Conservation (phyloP, 768 basidiomycete species). For the Tylopilus felleus region DNA sequence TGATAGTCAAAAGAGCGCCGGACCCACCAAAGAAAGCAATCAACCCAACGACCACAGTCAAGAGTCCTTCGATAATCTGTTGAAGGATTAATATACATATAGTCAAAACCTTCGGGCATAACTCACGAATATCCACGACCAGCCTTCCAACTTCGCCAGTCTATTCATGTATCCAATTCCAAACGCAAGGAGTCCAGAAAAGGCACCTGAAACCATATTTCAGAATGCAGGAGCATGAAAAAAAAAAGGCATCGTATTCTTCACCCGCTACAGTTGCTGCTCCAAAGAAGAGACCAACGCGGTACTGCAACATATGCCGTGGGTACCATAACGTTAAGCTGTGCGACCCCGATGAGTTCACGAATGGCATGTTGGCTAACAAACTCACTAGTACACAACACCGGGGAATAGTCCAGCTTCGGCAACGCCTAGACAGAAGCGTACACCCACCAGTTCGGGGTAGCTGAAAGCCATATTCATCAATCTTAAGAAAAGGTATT, state of each 20-base stretch:
- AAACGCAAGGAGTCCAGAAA: slow-evolving; percentile 58
- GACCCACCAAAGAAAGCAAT: slow-evolving; percentile 48
- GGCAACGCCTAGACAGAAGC: slow-evolving; percentile 58
- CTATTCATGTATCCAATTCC: slow-evolving; percentile 53
- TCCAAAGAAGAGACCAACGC: slow-evolving; percentile 62
- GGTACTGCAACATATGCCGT: slow-evolving; percentile 54
- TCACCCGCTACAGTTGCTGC: slow-evolving; percentile 58
- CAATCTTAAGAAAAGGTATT: not conserved
- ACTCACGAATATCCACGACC: slow-evolving; percentile 69
- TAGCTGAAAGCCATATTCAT: slow-evolving; percentile 39
- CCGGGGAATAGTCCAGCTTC: slow-evolving; percentile 75
- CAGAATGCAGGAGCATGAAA: not conserved
- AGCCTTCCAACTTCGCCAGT: slow-evolving; percentile 44
- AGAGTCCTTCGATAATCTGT: slow-evolving; percentile 40
- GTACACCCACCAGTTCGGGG: slow-evolving; percentile 54
- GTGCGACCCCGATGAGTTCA: not conserved
- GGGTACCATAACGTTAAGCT: slow-evolving; percentile 71
- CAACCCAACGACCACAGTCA: slow-evolving; percentile 54
- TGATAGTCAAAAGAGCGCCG: not conserved
- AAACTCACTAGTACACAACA: slow-evolving; percentile 65
- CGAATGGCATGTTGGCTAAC: not conserved
- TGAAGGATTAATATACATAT: not conserved
- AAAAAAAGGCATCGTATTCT: not conserved
- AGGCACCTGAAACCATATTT: slow-evolving; percentile 37
- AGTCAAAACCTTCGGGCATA: too few species aligned